Evolutionary conservation across 768 basidiomycete species (phyloP), one percentile per base, ranked within the genome.

Genomic region (Rhizopogon vinicolor): DNA sequence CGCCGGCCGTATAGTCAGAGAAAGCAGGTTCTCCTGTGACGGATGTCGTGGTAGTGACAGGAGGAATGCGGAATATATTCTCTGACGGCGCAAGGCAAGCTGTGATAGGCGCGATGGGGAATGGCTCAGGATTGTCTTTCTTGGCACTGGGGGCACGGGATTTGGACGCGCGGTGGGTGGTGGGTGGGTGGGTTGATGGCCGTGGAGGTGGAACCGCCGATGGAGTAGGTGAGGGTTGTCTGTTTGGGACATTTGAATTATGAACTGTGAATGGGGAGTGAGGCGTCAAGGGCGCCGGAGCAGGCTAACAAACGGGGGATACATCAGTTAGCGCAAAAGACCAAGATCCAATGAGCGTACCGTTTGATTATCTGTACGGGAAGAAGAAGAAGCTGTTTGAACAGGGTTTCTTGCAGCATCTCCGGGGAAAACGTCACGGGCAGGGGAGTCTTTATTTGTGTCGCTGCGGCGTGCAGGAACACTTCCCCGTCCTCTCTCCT

Each of bases 1-100:
- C 75, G 33, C 86, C 87, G 0, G 81, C 76, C 4, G 79, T 69
- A 40, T 83, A 65, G 31, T 70, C 69, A 4, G 58, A 5, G 28
- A 67, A 64, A 12, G 69, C 58, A 28, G 61, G 44, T 3, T 33
- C 70, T 25, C 48, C 12, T 76, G 67, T 29, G 78, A 67, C 29
- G 76, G 53, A 46, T 12, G 57, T 19, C 46, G 62, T 54, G 7
- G 62, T 55, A 5, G 61, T 59, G 41, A 68, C 37, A 6, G 64
- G 43, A 6, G 71, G 62, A 10, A 56, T 56, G 41, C 69, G 72
- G 37, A 66, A 62, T 44, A 59, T 33, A 43, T 68, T 69, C 57
- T 71, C 69, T 12, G 69, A 68, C 13, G 71, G 40, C 2, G 63
- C 37, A 28, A 67, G 64, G 3, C 67, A 68, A 2, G 60, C 54